phyloP scores from a whole-genome alignment of 164 flowering plant species.

The Malania oleifera region DNA sequence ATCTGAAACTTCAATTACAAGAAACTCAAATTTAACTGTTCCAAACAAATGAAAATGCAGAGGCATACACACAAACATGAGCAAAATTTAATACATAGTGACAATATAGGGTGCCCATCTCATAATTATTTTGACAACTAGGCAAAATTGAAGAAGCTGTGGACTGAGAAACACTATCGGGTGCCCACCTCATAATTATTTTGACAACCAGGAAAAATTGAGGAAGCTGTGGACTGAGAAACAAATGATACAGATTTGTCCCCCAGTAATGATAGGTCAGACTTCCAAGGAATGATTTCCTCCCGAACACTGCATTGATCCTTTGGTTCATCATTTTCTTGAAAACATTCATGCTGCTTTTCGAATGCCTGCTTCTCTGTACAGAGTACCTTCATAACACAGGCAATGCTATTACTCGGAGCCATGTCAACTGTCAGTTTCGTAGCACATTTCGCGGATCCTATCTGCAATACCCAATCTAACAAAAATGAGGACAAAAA shows the following conservation, averaged over 20 bases:
- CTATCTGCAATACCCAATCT: constrained; percentile 29
- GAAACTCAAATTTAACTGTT: neutral
- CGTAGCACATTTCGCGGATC: constrained; percentile 33
- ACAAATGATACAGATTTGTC: constrained; percentile 1
- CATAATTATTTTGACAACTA: constrained; percentile 12
- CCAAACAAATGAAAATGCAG: neutral
- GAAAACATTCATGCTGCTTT: constrained; percentile 16
- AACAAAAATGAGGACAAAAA: neutral
- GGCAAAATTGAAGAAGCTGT: constrained; percentile 16
- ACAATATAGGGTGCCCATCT: constrained; percentile 25
- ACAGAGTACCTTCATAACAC: constrained; percentile 29
- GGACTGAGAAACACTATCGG: constrained; percentile 10
- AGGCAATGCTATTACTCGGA: constrained; percentile 20
- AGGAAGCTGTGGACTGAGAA: constrained; percentile 14
- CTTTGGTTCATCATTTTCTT: constrained; percentile 11
- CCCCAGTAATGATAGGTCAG: constrained; percentile 12
- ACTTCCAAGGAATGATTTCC: constrained; percentile 9
- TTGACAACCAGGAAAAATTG: constrained; percentile 12
- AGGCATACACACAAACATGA: neutral
- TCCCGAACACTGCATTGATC: constrained; percentile 41
- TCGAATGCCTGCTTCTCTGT: constrained; percentile 22
- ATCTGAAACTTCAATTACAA: neutral
- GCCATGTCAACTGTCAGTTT: constrained; percentile 13
- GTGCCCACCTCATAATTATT: constrained; percentile 33
- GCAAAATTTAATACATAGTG: neutral